phyloP scores from a whole-genome alignment of 2,329 filamentous ascomycete species.

The Stachybotrys chartarum region DNA sequence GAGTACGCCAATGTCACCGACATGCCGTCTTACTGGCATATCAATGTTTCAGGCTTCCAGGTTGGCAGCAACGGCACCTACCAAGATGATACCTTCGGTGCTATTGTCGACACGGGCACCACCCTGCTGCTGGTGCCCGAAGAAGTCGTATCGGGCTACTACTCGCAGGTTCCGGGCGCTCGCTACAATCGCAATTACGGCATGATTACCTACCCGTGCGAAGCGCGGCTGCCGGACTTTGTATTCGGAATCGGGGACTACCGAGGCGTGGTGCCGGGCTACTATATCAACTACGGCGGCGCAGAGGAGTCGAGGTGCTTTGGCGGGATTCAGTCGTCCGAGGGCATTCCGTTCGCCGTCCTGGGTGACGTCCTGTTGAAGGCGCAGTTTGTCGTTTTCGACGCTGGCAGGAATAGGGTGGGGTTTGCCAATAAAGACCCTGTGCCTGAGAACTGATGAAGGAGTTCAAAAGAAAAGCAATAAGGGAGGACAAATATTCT shows the following conservation, averaged over 20 bases:
- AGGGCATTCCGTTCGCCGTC: conserved; percentile 28
- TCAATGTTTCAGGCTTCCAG: conserved; percentile 48
- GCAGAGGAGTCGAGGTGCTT: conserved; percentile 21
- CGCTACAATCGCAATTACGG: conserved; percentile 35
- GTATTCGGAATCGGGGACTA: conserved; percentile 25
- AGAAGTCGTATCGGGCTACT: conserved; percentile 50
- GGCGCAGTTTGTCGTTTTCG: conserved; percentile 36
- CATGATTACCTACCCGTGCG: conserved; percentile 54
- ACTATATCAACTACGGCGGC: conserved; percentile 29
- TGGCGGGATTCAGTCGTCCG: conserved; percentile 29
- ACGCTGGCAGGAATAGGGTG: conserved; percentile 20
- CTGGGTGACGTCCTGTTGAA: conserved; percentile 35
- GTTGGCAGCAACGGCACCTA: conserved; percentile 30
- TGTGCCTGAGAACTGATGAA: conserved; percentile 4
- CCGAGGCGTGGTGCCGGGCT: conserved; percentile 24
- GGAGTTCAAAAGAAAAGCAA: background rate
- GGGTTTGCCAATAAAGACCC: conserved; percentile 31
- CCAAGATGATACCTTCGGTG: conserved; percentile 28
- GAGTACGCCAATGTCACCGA: conserved; percentile 45
- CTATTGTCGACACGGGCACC: conserved; percentile 66
- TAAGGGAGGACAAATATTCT: background rate
- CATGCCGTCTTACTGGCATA: conserved; percentile 54
- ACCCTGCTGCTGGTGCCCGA: conserved; percentile 55
- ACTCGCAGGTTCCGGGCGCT: conserved; percentile 46
- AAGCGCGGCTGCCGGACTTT: conserved; percentile 37